Conservation (phyloP, 768 basidiomycete species). For the Boletus pseudo-olivaceus region DNA sequence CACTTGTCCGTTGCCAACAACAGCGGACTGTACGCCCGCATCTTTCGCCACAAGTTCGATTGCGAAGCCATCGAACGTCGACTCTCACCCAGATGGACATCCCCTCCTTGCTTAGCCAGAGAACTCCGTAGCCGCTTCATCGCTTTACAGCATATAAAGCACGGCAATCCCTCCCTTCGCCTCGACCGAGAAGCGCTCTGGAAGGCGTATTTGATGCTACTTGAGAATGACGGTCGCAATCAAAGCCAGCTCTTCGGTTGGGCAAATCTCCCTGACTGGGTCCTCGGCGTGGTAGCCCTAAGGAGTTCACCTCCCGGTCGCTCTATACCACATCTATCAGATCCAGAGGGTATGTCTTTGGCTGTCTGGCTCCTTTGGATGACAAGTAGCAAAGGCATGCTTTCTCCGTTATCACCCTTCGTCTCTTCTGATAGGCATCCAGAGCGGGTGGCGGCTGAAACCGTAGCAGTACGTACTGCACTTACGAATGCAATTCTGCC, state of each 20-base stretch:
- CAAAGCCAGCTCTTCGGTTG: constrained; percentile 40
- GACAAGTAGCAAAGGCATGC: constrained; percentile 38
- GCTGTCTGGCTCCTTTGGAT: constrained; percentile 48
- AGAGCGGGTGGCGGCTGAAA: constrained; percentile 36
- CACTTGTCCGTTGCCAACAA: constrained; percentile 37
- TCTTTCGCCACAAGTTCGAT: constrained; percentile 48
- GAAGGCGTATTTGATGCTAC: constrained; percentile 51
- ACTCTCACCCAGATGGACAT: constrained; percentile 36
- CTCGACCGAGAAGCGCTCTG: constrained; percentile 44
- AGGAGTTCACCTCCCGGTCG: constrained; percentile 8
- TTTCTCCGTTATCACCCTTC: neutral
- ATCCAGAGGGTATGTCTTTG: constrained; percentile 38
- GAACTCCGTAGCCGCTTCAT: constrained; percentile 45
- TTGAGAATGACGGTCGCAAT: constrained; percentile 51
- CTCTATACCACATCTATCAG: constrained; percentile 22
- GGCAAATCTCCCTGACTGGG: constrained; percentile 35
- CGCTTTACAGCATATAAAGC: constrained; percentile 41
- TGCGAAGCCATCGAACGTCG: constrained; percentile 37
- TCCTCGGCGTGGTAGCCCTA: constrained; percentile 13
- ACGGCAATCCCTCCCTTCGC: constrained; percentile 8
- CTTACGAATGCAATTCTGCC: constrained; percentile 35
- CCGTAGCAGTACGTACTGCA: constrained; percentile 21
- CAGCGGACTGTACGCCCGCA: constrained; percentile 38
- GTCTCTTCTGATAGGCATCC: constrained; percentile 12
- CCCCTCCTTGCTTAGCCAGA: constrained; percentile 34